Conservation (phyloP, 805 yeast species). For the Komagataella pseudopastoris region DNA sequence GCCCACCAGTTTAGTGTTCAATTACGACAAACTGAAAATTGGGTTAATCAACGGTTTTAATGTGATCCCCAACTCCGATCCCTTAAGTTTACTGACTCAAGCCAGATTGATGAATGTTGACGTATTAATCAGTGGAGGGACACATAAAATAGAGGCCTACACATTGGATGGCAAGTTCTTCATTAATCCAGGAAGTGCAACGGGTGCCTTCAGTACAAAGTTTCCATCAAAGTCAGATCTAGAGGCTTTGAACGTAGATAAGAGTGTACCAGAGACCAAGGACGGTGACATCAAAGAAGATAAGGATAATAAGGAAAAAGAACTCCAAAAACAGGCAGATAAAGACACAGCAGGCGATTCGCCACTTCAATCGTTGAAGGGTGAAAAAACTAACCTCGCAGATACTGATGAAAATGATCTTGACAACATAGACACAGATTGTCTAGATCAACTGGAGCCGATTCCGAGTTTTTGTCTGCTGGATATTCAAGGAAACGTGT, state of each 20-base stretch:
- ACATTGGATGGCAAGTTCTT: slow-evolving; percentile 87
- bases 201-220: slow-evolving; percentile 74
- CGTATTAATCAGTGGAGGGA: slow-evolving; percentile 83
- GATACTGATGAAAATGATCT: slow-evolving; percentile 10
- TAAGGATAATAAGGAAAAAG: slow-evolving; percentile 4
- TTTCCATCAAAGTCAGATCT: slow-evolving; percentile 44
- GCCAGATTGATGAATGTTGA: slow-evolving; percentile 92
- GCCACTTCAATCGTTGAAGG: not conserved
- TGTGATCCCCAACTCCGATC: slow-evolving; percentile 76
- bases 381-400: slow-evolving; percentile 5
- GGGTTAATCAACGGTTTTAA: slow-evolving; percentile 82
- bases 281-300: slow-evolving; percentile 3
- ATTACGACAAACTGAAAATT: slow-evolving; percentile 57
- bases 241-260: slow-evolving; percentile 19
- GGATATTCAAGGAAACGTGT: slow-evolving; percentile 69
- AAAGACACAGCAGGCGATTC: slow-evolving; percentile 1
- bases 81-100: slow-evolving; percentile 63
- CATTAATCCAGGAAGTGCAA: slow-evolving; percentile 93
- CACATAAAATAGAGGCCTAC: slow-evolving; percentile 87
- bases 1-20: slow-evolving; percentile 53
- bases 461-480: slow-evolving; percentile 81
- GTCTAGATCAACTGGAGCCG: slow-evolving; percentile 19
- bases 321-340: not conserved
- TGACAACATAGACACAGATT: slow-evolving; percentile 8
- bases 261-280: slow-evolving; percentile 5